Evolutionary conservation across 495 filamentous ascomycete species (phyloP).

Genomic region (Hypoxylon cercidicola): DNA sequence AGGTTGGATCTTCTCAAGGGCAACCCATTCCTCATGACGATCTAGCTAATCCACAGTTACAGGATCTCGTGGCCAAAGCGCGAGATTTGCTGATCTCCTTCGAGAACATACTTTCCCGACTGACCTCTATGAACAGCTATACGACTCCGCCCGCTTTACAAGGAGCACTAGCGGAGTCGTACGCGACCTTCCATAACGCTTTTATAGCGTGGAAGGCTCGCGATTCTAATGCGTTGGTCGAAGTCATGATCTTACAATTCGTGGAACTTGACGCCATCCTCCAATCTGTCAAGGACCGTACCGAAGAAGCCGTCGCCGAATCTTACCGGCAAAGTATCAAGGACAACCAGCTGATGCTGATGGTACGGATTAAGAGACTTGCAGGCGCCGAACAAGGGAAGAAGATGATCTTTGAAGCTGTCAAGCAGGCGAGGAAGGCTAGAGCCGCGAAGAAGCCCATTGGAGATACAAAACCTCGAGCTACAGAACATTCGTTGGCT

Average conservation of each 20-base stretch:
- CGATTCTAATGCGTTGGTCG: slow-evolving; percentile 87
- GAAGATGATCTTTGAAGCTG: slow-evolving; percentile 81
- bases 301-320: slow-evolving; percentile 81
- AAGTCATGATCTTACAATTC: slow-evolving; percentile 96
- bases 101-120: slow-evolving; percentile 74
- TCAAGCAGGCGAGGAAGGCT: slow-evolving; percentile 80
- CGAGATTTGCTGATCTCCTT: slow-evolving; percentile 85
- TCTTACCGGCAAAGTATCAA: slow-evolving; percentile 94
- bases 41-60: slow-evolving; percentile 66
- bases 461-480: slow-evolving; percentile 76
- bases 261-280: slow-evolving; percentile 95
- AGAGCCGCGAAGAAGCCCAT: slow-evolving; percentile 74
- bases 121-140: slow-evolving; percentile 62
- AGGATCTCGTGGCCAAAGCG: slow-evolving; percentile 88
- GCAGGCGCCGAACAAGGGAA: slow-evolving; percentile 85
- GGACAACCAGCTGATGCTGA: slow-evolving; percentile 89
- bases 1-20: slow-evolving; percentile 61
- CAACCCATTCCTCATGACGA: slow-evolving; percentile 61
- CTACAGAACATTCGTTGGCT: slow-evolving; percentile 57
- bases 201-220: slow-evolving; percentile 96
- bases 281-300: slow-evolving; percentile 94
- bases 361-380: slow-evolving; percentile 89
- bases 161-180: slow-evolving; percentile 72
- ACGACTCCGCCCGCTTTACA: slow-evolving; percentile 68
- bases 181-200: slow-evolving; percentile 86